These are phyloP conservation scores for Clarireedia homoeocarpa DNA, from an alignment of 2,329 filamentous ascomycete genomes.

Conservation along the genomic window DNA sequence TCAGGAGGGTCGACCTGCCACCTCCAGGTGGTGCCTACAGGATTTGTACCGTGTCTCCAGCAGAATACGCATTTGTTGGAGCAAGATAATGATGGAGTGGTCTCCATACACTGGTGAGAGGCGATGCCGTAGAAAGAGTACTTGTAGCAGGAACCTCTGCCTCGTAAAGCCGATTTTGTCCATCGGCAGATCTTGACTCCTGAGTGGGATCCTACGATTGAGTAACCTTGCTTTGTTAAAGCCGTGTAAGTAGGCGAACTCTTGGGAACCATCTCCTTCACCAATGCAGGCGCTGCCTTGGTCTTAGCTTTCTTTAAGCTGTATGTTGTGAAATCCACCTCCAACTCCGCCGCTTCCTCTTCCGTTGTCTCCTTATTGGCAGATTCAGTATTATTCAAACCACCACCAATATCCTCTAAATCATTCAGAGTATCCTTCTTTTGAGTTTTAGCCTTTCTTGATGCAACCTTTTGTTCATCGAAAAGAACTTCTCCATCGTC, in stretches of 20 bases:
- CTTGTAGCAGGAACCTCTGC: slow-evolving; percentile 94
- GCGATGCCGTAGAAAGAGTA: slow-evolving; percentile 95
- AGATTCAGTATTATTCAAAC: slow-evolving; percentile 43
- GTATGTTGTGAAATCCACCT: slow-evolving; percentile 81
- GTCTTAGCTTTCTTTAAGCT: slow-evolving; percentile 40
- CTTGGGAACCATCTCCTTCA: slow-evolving; percentile 92
- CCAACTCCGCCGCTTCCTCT: slow-evolving; percentile 42
- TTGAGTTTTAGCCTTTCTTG: slow-evolving; percentile 31
- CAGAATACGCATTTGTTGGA: slow-evolving; percentile 99
- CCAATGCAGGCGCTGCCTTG: slow-evolving; percentile 33
- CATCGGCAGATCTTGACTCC: slow-evolving; percentile 97
- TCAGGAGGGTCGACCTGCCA: slow-evolving; percentile 92
- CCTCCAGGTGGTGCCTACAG: slow-evolving; percentile 91
- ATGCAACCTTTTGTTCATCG: slow-evolving; percentile 38
- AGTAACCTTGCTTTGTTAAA: slow-evolving; percentile 93
- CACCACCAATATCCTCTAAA: slow-evolving; percentile 73
- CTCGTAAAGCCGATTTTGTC: slow-evolving; percentile 94
- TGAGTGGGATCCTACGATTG: slow-evolving; percentile 89
- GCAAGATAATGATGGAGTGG: slow-evolving; percentile 89
- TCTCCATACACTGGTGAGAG: slow-evolving; percentile 97
- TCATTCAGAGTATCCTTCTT: slow-evolving; percentile 59
- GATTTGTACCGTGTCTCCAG: slow-evolving; percentile 97
- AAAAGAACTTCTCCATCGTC: slow-evolving; percentile 42
- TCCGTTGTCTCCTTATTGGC: slow-evolving; percentile 19
- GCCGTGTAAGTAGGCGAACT: slow-evolving; percentile 81